Evolutionary conservation across 2,329 filamentous ascomycete genomes (phyloP).

Genomic region (Xylariales sp.): DNA sequence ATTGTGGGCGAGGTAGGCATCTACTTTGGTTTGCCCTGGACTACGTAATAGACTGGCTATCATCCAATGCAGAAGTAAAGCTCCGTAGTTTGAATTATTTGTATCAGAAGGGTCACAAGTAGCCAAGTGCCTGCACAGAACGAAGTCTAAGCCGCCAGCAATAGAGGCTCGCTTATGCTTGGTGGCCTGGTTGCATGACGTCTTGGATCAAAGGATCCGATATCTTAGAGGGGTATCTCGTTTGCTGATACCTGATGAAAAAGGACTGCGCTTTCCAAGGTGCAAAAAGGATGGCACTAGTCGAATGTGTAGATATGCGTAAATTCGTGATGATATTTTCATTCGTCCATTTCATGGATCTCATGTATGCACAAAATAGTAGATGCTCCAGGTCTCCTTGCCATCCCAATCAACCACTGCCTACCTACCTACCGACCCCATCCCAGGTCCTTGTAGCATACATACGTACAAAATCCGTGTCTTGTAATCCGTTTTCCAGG

Average conservation of each 20-base stretch:
- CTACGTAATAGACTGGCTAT: conserved; percentile 4
- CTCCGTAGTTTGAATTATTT: not conserved
- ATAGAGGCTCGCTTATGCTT: not conserved
- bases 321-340: conserved; percentile 29
- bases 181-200: not conserved
- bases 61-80: too few species aligned
- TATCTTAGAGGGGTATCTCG: conserved; percentile 16
- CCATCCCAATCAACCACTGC: conserved; percentile 24
- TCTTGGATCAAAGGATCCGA: conserved; percentile 21
- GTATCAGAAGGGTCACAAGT: not conserved
- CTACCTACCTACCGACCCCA: conserved; percentile 11
- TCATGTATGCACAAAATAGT: conserved; percentile 28
- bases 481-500: conserved; percentile 34
- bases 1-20: too few species aligned
- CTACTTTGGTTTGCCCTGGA: too few species aligned
- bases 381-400: conserved; percentile 30
- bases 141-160: not conserved
- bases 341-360: conserved; percentile 24
- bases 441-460: conserved; percentile 24
- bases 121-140: not conserved
- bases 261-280: too few species aligned
- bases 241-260: not conserved
- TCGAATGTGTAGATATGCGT: conserved; percentile 2
- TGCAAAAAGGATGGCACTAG: not conserved
- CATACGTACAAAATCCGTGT: conserved; percentile 33